phyloP scores from a whole-genome alignment of 2,329 filamentous ascomycete genomes.

The Arthroderma sp. region DNA sequence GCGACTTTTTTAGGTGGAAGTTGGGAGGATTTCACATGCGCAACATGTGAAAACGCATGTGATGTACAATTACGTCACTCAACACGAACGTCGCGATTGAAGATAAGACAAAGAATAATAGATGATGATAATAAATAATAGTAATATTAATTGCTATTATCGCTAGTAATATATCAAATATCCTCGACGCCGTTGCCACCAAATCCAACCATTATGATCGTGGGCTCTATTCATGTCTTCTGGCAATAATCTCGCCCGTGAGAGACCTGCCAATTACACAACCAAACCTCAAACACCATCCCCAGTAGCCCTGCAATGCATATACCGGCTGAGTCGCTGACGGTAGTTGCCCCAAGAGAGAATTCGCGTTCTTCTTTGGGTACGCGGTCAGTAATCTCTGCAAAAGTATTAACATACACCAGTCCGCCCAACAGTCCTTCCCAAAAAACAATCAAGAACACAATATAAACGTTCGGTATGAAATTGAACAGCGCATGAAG shows the following conservation, averaged over 20 bases:
- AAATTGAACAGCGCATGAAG: slow-evolving; percentile 69
- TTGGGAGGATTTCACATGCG: neutral
- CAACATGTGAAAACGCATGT: slow-evolving; percentile 6
- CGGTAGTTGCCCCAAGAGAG: slow-evolving; percentile 75
- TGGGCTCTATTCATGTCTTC: slow-evolving; percentile 25
- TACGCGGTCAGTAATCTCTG: slow-evolving; percentile 79
- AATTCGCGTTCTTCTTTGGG: slow-evolving; percentile 73
- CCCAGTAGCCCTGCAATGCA: slow-evolving; percentile 76
- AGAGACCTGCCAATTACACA: slow-evolving; percentile 76
- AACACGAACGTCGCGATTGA: neutral
- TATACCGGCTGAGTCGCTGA: slow-evolving; percentile 84
- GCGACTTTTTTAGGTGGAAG: neutral
- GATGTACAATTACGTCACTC: slow-evolving; percentile 1
- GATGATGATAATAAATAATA: neutral
- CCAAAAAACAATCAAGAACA: slow-evolving; percentile 83
- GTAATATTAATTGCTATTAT: no score
- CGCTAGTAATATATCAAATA: no score
- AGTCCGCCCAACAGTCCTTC: slow-evolving; percentile 81
- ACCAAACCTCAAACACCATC: slow-evolving; percentile 65
- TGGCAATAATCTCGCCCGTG: slow-evolving; percentile 66
- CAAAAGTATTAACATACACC: slow-evolving; percentile 94
- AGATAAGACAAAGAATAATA: neutral
- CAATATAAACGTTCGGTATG: slow-evolving; percentile 71
- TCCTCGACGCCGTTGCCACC: neutral
- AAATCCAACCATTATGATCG: neutral